Base-by-base conservation (phyloP, 352 stramenopile species). In the Phytophthora niederhauseri region DNA sequence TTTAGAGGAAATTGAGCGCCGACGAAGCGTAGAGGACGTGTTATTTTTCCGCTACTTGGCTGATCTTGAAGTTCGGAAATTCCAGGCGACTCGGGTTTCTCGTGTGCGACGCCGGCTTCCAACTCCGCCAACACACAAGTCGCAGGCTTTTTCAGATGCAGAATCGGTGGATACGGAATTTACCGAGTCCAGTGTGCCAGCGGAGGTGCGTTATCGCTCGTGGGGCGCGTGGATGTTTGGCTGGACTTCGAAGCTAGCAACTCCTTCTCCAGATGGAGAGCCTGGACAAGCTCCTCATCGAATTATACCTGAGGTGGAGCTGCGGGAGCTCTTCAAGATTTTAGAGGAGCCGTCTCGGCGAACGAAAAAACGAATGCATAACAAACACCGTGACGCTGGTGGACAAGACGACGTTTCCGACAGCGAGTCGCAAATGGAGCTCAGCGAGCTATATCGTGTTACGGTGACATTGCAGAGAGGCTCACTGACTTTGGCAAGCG, bases 201-300 rank as follows among this genome's bases (percentile, higher is more conserved):
- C 75, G 2, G 87, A 95, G 66, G 70, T 91, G 36, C 81, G 82
- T 7, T 95, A 92, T 73, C 75, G 82, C 52, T 91, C 84, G 6
- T 95, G 87, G 87, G 87, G 87, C 50, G 81, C 86, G 43, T 95
- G 87, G 87, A 90, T 95, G 76, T 95, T 95, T 77, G 84, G 83
- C 0, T 95, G 87, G 87, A 93, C 87, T 24, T 94, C 84, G 15
- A 86, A 87, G 30, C 72, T 95, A 49, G 73, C 78, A 31, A 58
- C 70, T n/a, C 61, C 79, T 59, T 58, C 70, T 22, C 66, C 77
- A 24, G 65, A 73, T 30, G 62, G 66, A 20, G 69, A 81, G 57
- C 38, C 58, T 26, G 61, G 74, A 14, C 62, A 80, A 15, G 48
- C 34, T 19, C 75, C 83, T 0, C 75, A 80, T 45, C 76, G 81